Base-by-base conservation (phyloP, 371 early-diverging fungal species). In the Mucor saturninus region DNA sequence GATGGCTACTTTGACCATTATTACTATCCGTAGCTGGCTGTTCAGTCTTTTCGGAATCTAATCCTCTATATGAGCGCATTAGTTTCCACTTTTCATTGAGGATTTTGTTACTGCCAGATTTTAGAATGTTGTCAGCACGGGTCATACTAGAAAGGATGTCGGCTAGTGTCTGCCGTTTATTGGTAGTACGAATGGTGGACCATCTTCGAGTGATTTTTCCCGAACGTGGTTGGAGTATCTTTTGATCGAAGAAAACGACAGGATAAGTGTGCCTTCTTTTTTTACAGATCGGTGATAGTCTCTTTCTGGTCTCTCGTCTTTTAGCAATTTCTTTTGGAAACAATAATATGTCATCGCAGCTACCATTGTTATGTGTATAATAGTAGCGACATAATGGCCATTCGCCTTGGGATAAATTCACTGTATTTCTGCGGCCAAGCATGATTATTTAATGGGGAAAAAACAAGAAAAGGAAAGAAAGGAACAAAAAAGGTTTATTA, bases 341-440 rank as follows among this genome's bases (percentile, higher is more conserved):
- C 40, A 42, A 42, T 40, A 59, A 37, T n/a, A 69, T 45, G 28
- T 64, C 61, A 26, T 64, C 69, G 13, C 56, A 51, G 21, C 61
- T 60, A 13, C 61, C 64, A 26, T 55, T 69, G 26, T 64, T 64
- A 45, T 60, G 57, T 5, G 61, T 64, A 35, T 46, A 69, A 31
- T 69, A 64, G 26, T 64, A 69, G 13, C 21, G 51, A 21, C 60
- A 56, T 3, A 68, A 21, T n/a, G 60, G 42, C 56, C 60, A 60
- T 10, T 31, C 43, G 5, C 4, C 26, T 31, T 37, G 29, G 30
- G 46, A 45, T 5, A 5, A 21, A 46, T 51, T 48, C 32, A 42
- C 61, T 26, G 60, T 64, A 48, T 56, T 39, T 30, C 61, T 54
- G 29, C 64, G 55, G 21, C 48, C 21, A 56, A 60, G 52, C 43